Evolutionary conservation across 345 rosid genomes (phyloP).

Genomic region (Lagerstroemia speciosa): DNA sequence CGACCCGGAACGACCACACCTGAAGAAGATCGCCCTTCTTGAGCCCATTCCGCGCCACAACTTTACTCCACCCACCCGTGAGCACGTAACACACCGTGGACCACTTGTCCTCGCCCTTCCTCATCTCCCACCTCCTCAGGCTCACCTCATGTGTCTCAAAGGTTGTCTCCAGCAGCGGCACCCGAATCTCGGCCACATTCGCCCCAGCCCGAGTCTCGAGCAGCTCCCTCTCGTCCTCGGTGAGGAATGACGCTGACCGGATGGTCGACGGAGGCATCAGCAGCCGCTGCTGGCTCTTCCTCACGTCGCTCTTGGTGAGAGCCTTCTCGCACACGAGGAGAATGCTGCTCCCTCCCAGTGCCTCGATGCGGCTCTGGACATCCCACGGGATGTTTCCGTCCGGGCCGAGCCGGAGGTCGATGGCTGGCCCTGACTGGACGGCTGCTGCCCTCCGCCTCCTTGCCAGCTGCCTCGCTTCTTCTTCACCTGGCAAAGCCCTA

Average conservation of each 20-base stretch:
- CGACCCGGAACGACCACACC: not conserved
- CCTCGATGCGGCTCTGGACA: not conserved
- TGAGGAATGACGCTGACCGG: not conserved
- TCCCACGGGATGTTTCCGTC: not conserved
- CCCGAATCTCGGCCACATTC: not conserved
- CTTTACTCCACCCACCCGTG: not conserved
- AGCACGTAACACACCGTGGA: not conserved
- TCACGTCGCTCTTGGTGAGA: not conserved
- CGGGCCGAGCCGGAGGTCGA: too few relatives aligned
- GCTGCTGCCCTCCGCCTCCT: too few relatives aligned
- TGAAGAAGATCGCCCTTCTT: not conserved
- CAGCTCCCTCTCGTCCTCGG: not conserved
- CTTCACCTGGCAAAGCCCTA: too few relatives aligned
- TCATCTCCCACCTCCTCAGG: slow-evolving; percentile 1
- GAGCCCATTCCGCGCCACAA: not conserved
- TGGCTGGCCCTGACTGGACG: too few relatives aligned
- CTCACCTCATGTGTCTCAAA: not conserved
- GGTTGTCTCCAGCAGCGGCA: not conserved
- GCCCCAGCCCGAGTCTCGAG: not conserved
- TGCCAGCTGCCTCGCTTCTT: too few relatives aligned
- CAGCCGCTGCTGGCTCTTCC: not conserved
- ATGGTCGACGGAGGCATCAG: not conserved
- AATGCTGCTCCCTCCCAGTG: not conserved
- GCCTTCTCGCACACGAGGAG: not conserved
- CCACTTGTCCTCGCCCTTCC: not conserved